Percentiles rank a stretch among this genome's conserved stretches.
Conservation (phyloP, 2,329 filamentous ascomycete genomes). For the Tolypocladium nubicola region DNA sequence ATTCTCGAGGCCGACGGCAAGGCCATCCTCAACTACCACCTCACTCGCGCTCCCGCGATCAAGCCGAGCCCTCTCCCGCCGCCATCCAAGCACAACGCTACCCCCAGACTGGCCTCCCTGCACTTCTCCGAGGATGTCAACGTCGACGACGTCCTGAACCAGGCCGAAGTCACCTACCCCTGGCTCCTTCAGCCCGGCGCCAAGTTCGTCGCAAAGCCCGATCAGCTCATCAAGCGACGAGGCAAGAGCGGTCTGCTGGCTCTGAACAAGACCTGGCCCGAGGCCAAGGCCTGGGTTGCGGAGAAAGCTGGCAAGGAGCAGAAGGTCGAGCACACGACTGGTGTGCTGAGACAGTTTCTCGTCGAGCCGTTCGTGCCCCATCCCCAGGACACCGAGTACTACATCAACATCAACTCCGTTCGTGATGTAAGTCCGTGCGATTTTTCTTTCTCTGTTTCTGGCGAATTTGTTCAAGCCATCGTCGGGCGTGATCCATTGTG, state of each 20-base stretch:
- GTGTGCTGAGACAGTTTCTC: conserved; percentile 86
- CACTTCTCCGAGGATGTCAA: conserved; percentile 85
- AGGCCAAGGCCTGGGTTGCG: conserved; percentile 89
- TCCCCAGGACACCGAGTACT: conserved; percentile 92
- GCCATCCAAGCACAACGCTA: conserved; percentile 80
- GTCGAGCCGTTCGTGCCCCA: conserved; percentile 98
- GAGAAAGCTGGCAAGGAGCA: conserved; percentile 85
- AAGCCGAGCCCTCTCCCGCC: conserved; percentile 90
- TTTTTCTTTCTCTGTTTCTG: conserved; percentile 11
- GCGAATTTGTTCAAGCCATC: conserved; percentile 1
- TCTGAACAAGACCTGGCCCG: conserved; percentile 94
- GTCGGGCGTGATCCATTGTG: neutral
- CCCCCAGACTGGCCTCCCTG: conserved; percentile 81
- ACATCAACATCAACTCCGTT: conserved; percentile 99
- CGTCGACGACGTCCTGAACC: conserved; percentile 76
- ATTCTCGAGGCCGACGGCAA: conserved; percentile 99
- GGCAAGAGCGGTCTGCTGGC: conserved; percentile 96
- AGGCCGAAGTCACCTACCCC: conserved; percentile 93
- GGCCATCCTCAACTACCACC: conserved; percentile 99
- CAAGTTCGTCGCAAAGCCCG: conserved; percentile 98
- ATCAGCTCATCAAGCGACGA: conserved; percentile 99
- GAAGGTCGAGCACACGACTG: conserved; percentile 84
- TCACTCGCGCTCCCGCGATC: conserved; percentile 93
- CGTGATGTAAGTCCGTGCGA: conserved; percentile 71
- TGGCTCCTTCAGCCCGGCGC: conserved; percentile 77